Evolutionary conservation across 257 asterid species (phyloP).

Genomic region (Mitragyna speciosa): DNA sequence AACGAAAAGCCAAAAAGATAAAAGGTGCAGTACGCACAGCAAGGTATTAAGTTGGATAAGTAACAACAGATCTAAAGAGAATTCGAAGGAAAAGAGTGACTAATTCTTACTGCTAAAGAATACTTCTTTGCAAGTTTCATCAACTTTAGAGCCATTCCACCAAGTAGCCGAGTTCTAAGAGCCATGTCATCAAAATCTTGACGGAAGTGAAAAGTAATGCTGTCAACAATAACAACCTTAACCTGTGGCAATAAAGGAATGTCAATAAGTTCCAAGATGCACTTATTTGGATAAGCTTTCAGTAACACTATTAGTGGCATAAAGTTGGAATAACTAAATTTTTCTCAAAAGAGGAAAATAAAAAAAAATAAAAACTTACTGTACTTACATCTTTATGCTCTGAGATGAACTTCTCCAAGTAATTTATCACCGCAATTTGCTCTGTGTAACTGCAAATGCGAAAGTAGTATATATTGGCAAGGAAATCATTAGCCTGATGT

Average conservation of each 20-base stretch:
- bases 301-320: background rate
- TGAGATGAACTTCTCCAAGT: slow-evolving; percentile 73
- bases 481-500: slow-evolving; percentile 61
- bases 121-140: slow-evolving; percentile 86
- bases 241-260: slow-evolving; percentile 49
- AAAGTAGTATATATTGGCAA: slow-evolving; percentile 76
- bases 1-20: background rate
- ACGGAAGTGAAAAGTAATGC: slow-evolving; percentile 96
- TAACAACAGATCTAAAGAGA: background rate
- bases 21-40: background rate
- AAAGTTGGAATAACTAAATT: background rate
- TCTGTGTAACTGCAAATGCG: slow-evolving; percentile 89
- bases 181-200: slow-evolving; percentile 97
- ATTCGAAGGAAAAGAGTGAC: background rate
- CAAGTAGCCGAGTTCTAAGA: slow-evolving; percentile 79
- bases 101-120: slow-evolving; percentile 70
- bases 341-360: too few species aligned
- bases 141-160: slow-evolving; percentile 82
- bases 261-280: background rate
- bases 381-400: slow-evolving; percentile 87
- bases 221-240: slow-evolving; percentile 75
- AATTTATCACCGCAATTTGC: slow-evolving; percentile 80
- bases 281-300: background rate
- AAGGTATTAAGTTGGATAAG: background rate
- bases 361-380: slow-evolving; percentile 16